phyloP scores from a whole-genome alignment of 225 moss, liverwort and hornwort genomes.

The Bryoerythrophyllum caledonicum region DNA sequence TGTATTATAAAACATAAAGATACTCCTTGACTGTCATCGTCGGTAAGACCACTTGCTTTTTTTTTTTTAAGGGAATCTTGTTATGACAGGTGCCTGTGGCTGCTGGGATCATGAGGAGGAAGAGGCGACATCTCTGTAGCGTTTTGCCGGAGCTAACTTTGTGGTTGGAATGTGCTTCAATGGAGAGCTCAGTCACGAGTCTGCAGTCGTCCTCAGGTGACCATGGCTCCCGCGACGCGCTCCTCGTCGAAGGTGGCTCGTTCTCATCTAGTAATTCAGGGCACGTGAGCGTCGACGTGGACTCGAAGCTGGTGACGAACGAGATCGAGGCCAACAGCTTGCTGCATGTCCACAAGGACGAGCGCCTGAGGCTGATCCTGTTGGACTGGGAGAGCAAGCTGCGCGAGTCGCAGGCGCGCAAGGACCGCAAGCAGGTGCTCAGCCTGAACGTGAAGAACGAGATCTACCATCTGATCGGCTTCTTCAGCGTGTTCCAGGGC shows the following conservation, averaged over 20 bases:
- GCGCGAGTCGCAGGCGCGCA: constrained; percentile 30
- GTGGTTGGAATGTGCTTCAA: not conserved
- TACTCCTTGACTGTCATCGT: not conserved
- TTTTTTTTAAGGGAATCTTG: too few relatives aligned
- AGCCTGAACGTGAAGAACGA: constrained; percentile 42
- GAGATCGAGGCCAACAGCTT: constrained; percentile 31
- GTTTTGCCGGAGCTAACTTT: not conserved
- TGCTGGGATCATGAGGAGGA: not conserved
- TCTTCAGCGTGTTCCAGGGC: constrained; percentile 37
- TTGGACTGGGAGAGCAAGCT: constrained; percentile 27
- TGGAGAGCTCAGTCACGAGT: not conserved
- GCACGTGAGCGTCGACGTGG: not conserved
- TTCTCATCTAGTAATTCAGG: not conserved
- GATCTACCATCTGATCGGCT: constrained; percentile 30
- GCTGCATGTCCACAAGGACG: not conserved
- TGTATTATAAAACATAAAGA: not conserved
- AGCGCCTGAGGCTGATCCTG: constrained; percentile 13
- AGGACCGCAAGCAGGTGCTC: constrained; percentile 19
- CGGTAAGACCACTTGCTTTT: constrained; percentile 17
- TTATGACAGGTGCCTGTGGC: not conserved
- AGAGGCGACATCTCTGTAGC: not conserved
- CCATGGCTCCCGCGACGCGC: not conserved
- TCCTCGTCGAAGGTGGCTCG: not conserved
- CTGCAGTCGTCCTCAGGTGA: constrained; percentile 8
- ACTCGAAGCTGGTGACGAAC: not conserved